Conservation (phyloP, 768 basidiomycete genomes). For the Hypholoma sublateritium region DNA sequence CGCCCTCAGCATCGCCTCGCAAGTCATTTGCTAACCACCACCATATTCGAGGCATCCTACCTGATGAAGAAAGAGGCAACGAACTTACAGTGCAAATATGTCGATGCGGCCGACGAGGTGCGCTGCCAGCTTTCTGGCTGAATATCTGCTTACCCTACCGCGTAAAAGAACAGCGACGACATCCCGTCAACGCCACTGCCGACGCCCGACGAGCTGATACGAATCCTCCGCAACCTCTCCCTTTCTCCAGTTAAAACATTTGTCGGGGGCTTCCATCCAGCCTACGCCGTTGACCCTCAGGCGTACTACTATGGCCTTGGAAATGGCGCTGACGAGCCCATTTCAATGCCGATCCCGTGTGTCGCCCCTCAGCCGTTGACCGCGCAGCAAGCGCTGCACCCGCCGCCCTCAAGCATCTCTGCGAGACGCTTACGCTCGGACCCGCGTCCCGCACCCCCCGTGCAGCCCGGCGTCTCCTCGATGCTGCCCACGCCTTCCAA, state of each 20-base stretch:
- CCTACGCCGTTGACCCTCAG: conserved; percentile 3
- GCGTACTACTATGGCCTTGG: not conserved
- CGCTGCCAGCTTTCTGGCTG: not conserved
- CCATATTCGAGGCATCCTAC: too few relatives aligned
- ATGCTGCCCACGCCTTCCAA: conserved; percentile 9
- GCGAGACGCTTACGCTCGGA: conserved; percentile 35
- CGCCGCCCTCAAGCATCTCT: conserved; percentile 17
- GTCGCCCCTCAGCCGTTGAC: conserved; percentile 32
- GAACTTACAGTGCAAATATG: conserved; percentile 19
- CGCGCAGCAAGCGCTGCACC: conserved; percentile 38
- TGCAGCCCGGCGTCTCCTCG: conserved; percentile 11
- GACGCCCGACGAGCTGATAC: conserved; percentile 16
- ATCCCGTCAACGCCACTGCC: conserved; percentile 15
- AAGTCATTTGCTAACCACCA: not conserved
- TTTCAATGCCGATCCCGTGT: conserved; percentile 38
- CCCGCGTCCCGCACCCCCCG: conserved; percentile 16
- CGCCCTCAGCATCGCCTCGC: not conserved
- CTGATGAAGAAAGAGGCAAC: conserved; percentile 9
- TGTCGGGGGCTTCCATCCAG: conserved; percentile 50
- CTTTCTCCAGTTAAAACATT: conserved; percentile 28
- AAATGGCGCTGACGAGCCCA: too few relatives aligned
- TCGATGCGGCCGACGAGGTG: conserved; percentile 13
- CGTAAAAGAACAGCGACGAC: conserved; percentile 4
- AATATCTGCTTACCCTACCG: not conserved
- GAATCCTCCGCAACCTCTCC: conserved; percentile 27